Evolutionary conservation across 139 green algal genomes (phyloP).

Genomic region (Chlamydomonas asymmetrica): DNA sequence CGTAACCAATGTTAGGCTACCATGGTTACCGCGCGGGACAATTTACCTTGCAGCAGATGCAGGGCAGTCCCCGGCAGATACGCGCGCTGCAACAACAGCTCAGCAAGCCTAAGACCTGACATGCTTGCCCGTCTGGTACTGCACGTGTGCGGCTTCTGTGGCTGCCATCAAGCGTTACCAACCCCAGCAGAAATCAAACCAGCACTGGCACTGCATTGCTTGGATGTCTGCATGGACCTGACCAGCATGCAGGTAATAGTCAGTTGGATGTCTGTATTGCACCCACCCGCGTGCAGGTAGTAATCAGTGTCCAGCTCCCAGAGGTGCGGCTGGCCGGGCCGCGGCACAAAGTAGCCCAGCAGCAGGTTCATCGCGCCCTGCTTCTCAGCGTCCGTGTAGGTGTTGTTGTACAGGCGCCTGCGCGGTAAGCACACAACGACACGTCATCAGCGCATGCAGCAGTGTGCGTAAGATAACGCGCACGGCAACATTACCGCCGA

Average conservation of each 20-base stretch:
- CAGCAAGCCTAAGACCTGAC: not conserved
- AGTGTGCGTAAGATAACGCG: too few species aligned
- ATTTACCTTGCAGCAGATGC: too few species aligned
- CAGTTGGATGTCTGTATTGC: not conserved
- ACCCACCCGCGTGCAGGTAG: slow-evolving; percentile 81
- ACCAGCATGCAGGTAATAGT: not conserved
- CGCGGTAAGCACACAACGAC: too few species aligned
- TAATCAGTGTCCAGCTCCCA: slow-evolving; percentile 86
- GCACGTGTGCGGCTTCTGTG: not conserved
- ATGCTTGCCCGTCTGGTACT: not conserved
- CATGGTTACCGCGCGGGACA: too few species aligned
- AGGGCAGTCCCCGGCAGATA: too few species aligned
- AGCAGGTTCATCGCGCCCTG: slow-evolving; percentile 97
- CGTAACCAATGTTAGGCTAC: too few species aligned
- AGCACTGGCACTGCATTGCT: too few species aligned
- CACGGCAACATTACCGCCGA: too few species aligned
- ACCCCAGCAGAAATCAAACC: not conserved
- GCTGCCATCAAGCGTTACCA: not conserved
- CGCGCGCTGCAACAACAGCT: too few species aligned
- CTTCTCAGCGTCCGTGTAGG: slow-evolving; percentile 88
- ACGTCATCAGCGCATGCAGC: too few species aligned
- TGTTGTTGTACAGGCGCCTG: slow-evolving; percentile 88
- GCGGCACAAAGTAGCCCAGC: slow-evolving; percentile 75
- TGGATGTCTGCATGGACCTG: not conserved
- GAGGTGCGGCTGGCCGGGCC: slow-evolving; percentile 56